Evolutionary conservation across 345 rosid genomes (phyloP).

Genomic region (Psidium friedrichsthalianum): DNA sequence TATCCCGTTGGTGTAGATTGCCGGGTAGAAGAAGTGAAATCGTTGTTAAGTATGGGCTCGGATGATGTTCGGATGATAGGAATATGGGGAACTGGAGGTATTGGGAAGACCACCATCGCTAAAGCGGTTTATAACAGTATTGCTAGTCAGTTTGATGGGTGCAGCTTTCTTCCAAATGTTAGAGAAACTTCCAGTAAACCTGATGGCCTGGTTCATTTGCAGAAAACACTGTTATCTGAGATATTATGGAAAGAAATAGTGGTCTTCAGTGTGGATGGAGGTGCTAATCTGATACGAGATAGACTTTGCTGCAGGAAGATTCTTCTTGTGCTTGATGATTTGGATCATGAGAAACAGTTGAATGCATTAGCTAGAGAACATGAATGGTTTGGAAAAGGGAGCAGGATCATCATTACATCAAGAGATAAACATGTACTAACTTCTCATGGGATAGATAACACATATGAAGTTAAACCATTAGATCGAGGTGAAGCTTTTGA

Average conservation of each 20-base stretch:
- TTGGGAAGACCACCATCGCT: slow-evolving; percentile 17
- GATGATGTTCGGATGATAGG: neutral
- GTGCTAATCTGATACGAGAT: neutral
- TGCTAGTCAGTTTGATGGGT: slow-evolving; percentile 12
- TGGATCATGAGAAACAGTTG: slow-evolving; percentile 1
- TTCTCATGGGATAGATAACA: neutral
- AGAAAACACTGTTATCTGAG: slow-evolving; percentile 4
- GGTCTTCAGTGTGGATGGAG: neutral
- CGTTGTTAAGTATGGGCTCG: neutral
- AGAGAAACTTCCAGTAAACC: slow-evolving; percentile 5
- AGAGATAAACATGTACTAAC: slow-evolving; percentile 2
- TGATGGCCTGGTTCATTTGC: neutral
- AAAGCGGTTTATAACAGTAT: slow-evolving; percentile 8
- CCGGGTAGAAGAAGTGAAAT: neutral
- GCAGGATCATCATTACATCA: slow-evolving; percentile 6
- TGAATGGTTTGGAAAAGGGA: slow-evolving; percentile 13
- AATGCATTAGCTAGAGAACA: neutral
- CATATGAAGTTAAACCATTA: neutral
- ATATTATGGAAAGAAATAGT: neutral
- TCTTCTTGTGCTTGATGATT: slow-evolving; percentile 14
- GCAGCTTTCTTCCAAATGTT: slow-evolving; percentile 20
- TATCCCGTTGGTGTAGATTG: slow-evolving; percentile 2
- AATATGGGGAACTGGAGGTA: slow-evolving; percentile 2
- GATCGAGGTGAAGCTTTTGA: no score
- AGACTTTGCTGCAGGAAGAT: neutral